These are phyloP conservation scores for Candida fluviatilis DNA, from an alignment of 805 yeast species.

Conservation along the genomic window DNA sequence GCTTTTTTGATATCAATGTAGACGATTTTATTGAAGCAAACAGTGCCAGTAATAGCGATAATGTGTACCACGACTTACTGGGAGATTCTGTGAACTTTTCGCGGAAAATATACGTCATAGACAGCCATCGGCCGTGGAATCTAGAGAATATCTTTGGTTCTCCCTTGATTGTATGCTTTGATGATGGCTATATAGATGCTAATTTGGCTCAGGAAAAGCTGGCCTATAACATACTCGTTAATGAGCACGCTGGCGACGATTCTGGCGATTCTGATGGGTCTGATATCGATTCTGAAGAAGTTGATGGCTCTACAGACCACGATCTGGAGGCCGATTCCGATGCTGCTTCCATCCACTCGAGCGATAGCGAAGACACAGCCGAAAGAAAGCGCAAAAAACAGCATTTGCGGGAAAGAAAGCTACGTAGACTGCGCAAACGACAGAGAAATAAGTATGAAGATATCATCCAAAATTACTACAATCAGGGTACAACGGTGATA, in stretches of 20 bases:
- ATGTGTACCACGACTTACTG: constrained; percentile 20
- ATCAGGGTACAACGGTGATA: constrained; percentile 73
- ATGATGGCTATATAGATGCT: constrained; percentile 74
- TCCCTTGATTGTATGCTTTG: constrained; percentile 71
- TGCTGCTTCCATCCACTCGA: constrained; percentile 16
- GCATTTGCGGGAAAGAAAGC: constrained; percentile 21
- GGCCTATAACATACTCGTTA: constrained; percentile 57
- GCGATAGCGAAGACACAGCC: constrained; percentile 21
- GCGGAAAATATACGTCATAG: constrained; percentile 75
- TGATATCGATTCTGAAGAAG: constrained; percentile 26
- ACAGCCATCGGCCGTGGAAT: constrained; percentile 96
- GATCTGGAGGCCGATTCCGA: constrained; percentile 19
- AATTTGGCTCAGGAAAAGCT: constrained; percentile 51
- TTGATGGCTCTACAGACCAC: constrained; percentile 25
- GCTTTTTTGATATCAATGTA: constrained; percentile 61
- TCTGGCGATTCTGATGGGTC: constrained; percentile 29
- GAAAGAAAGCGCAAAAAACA: constrained; percentile 26
- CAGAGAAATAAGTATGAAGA: constrained; percentile 47
- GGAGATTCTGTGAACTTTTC: constrained; percentile 22
- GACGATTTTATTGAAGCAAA: constrained; percentile 40
- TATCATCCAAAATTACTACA: constrained; percentile 69
- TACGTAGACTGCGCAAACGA: constrained; percentile 36
- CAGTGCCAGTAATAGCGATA: constrained; percentile 14
- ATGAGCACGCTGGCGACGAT: constrained; percentile 32
- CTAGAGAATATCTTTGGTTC: constrained; percentile 88